phyloP scores from a whole-genome alignment of 2,329 filamentous ascomycete genomes.

The Exophiala sideris region DNA sequence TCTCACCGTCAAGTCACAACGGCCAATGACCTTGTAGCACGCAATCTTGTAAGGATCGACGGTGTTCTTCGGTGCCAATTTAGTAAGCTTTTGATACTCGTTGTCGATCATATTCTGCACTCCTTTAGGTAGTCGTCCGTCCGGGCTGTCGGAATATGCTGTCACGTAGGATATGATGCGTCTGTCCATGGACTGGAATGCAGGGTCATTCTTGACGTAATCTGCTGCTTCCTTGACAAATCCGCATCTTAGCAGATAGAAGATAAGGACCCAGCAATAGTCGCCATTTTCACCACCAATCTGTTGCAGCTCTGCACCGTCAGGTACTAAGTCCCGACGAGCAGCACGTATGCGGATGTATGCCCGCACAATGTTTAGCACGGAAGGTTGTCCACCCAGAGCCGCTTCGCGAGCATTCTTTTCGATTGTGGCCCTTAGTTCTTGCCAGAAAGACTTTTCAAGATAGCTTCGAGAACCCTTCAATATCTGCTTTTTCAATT shows the following conservation, averaged over 20 bases:
- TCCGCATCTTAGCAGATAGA: constrained; percentile 83
- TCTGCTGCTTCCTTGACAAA: constrained; percentile 78
- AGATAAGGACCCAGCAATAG: constrained; percentile 90
- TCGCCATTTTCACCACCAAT: constrained; percentile 62
- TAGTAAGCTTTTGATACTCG: constrained; percentile 80
- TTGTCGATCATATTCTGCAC: constrained; percentile 83
- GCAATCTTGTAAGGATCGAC: constrained; percentile 95
- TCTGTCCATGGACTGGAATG: constrained; percentile 86
- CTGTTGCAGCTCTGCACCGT: constrained; percentile 75
- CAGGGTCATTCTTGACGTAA: constrained; percentile 76
- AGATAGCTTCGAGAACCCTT: constrained; percentile 74
- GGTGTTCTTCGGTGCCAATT: constrained; percentile 79
- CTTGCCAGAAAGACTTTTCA: constrained; percentile 74
- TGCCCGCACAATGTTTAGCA: constrained; percentile 85
- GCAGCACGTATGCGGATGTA: constrained; percentile 79
- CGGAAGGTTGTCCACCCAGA: constrained; percentile 81
- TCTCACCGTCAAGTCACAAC: constrained; percentile 58
- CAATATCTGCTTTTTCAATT: constrained; percentile 74
- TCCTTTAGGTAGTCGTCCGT: constrained; percentile 72
- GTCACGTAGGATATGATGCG: constrained; percentile 86
- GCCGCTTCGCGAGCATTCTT: constrained; percentile 86
- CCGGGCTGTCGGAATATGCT: constrained; percentile 72
- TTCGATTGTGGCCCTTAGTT: constrained; percentile 72
- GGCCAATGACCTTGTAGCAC: constrained; percentile 96
- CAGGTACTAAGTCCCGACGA: constrained; percentile 78